A percentile compares a stretch with the other conserved stretches of the same genome.
Conservation (phyloP, 1,139 yeast species). For the Geotrichum siamense region DNA sequence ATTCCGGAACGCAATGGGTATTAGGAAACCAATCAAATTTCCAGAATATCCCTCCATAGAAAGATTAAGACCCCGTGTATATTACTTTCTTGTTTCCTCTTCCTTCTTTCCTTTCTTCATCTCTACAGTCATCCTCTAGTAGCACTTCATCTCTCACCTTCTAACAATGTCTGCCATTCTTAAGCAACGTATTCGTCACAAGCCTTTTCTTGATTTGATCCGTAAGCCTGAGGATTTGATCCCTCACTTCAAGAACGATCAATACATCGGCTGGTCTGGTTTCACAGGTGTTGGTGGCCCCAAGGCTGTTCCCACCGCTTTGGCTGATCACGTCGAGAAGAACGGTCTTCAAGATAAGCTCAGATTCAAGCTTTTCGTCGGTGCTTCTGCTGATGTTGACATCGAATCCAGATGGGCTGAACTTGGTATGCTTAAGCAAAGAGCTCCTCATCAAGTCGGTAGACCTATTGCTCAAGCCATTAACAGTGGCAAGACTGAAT, state of each 20-base stretch:
- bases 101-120: too few relatives aligned
- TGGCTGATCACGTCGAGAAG: constrained; percentile 83
- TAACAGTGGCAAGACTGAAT: constrained; percentile 76
- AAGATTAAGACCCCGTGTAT: too few relatives aligned
- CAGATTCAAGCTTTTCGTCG: constrained; percentile 86
- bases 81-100: too few relatives aligned
- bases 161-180: constrained; percentile 59
- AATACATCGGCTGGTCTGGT: constrained; percentile 96
- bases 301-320: constrained; percentile 79
- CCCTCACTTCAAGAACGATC: constrained; percentile 80
- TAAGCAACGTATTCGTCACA: constrained; percentile 84
- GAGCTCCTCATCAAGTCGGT: constrained; percentile 98
- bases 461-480: constrained; percentile 87
- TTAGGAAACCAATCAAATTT: too few relatives aligned
- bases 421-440: constrained; percentile 72
- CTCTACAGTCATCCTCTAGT: too few relatives aligned
- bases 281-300: constrained; percentile 99
- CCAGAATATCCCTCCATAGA: too few relatives aligned
- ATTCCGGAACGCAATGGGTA: too few relatives aligned
- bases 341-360: constrained; percentile 79
- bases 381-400: constrained; percentile 96
- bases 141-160: too few relatives aligned
- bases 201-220: constrained; percentile 73
- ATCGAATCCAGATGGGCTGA: constrained; percentile 89
- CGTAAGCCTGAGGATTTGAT: constrained; percentile 79